These are phyloP conservation scores for Xylaria sp. DNA, from an alignment of 2,329 filamentous ascomycete genomes.

Conservation along the genomic window DNA sequence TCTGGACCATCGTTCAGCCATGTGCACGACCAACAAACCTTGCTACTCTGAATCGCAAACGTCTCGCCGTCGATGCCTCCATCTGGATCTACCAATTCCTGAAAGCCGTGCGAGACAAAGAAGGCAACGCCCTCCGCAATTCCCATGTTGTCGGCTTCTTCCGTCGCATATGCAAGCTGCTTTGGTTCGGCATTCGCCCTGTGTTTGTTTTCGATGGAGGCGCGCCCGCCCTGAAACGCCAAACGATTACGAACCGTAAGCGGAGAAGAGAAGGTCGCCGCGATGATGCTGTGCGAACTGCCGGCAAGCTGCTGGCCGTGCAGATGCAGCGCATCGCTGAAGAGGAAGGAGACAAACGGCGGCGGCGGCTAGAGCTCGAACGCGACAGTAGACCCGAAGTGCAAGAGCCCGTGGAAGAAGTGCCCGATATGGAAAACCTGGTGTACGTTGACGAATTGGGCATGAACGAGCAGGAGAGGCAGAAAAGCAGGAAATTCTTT, in stretches of 20 bases:
- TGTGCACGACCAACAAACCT: slow-evolving; percentile 96
- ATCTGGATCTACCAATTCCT: slow-evolving; percentile 99
- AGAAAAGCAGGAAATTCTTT: slow-evolving; percentile 76
- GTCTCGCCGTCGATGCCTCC: slow-evolving; percentile 94
- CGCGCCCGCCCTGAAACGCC: slow-evolving; percentile 85
- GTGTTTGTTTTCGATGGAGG: slow-evolving; percentile 99
- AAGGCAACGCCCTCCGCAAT: slow-evolving; percentile 94
- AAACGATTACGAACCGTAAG: slow-evolving; percentile 83
- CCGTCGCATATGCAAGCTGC: slow-evolving; percentile 93
- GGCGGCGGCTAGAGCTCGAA: slow-evolving; percentile 51
- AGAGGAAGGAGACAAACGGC: slow-evolving; percentile 76
- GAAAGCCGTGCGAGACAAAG: slow-evolving; percentile 97
- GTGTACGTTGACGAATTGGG: slow-evolving; percentile 92
- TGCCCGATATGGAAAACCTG: slow-evolving; percentile 71
- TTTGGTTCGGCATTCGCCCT: slow-evolving; percentile 94
- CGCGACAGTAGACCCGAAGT: slow-evolving; percentile 45
- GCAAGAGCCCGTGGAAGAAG: slow-evolving; percentile 67
- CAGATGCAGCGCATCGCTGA: slow-evolving; percentile 93
- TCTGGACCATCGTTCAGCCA: slow-evolving; percentile 95
- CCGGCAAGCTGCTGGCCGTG: slow-evolving; percentile 86
- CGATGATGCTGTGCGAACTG: slow-evolving; percentile 91
- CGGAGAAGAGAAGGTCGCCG: slow-evolving; percentile 82
- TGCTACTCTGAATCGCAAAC: slow-evolving; percentile 93
- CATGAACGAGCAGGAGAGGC: slow-evolving; percentile 78
- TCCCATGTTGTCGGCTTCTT: slow-evolving; percentile 98